Percentiles rank a stretch among this genome's conserved stretches.
Conservation (phyloP, 108 stramenopile genomes). For the Skeletonema tropicum region DNA sequence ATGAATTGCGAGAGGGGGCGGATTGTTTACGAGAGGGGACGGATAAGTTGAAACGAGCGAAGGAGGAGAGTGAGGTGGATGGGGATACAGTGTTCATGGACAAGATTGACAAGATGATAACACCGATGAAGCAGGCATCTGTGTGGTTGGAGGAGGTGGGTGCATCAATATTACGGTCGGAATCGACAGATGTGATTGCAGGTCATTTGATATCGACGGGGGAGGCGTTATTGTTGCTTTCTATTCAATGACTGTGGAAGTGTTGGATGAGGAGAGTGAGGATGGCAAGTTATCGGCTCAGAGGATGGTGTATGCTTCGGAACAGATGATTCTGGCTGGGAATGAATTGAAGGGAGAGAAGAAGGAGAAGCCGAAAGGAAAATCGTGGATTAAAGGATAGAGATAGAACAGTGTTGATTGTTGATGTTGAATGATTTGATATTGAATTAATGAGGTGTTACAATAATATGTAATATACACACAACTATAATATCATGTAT, state of each 20-base stretch:
- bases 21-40: constrained; percentile 65
- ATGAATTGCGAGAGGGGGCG: constrained; percentile 81
- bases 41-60: constrained; percentile 51
- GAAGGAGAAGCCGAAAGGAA: constrained; percentile 51
- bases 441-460: no score
- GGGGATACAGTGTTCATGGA: constrained; percentile 33
- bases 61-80: constrained; percentile 61
- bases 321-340: constrained; percentile 68
- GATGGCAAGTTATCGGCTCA: constrained; percentile 54
- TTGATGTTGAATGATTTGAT: no score
- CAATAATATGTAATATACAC: no score
- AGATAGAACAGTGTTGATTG: no score
- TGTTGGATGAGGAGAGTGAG: constrained; percentile 19
- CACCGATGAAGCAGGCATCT: constrained; percentile 17
- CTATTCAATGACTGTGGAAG: constrained; percentile 23
- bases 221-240: constrained; percentile 34
- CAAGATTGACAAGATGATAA: constrained; percentile 26
- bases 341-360: constrained; percentile 62
- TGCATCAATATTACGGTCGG: constrained; percentile 51
- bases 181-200: constrained; percentile 51
- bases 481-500: no score
- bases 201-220: constrained; percentile 44
- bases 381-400: constrained; percentile 73
- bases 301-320: constrained; percentile 72
- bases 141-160: constrained; percentile 63